Conservation (phyloP, 306 rosid genomes). For the Quillaja saponaria region DNA sequence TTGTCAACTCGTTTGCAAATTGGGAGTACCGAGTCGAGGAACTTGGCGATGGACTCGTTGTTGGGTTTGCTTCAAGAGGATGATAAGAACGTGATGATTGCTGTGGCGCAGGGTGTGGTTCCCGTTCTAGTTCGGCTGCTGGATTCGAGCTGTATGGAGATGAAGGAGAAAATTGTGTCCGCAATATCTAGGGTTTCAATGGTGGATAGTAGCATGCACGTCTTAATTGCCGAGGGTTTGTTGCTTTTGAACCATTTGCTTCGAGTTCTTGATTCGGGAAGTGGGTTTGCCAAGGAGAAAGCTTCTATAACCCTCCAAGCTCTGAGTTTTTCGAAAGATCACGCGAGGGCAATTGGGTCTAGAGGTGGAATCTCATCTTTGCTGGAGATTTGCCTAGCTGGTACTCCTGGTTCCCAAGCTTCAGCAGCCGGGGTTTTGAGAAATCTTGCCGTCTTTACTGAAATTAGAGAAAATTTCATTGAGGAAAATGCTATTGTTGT, state of each 20-base stretch:
- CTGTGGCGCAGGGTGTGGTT: constrained; percentile 89
- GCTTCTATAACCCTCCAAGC: constrained; percentile 74
- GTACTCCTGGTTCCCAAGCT: constrained; percentile 87
- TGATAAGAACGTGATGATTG: constrained; percentile 84
- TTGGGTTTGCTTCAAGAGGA: constrained; percentile 55
- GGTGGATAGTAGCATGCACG: constrained; percentile 66
- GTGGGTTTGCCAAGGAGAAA: constrained; percentile 70
- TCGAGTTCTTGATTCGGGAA: constrained; percentile 76
- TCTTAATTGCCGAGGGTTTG: constrained; percentile 72
- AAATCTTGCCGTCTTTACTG: constrained; percentile 58
- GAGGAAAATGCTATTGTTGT: constrained; percentile 75
- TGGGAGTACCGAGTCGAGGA: constrained; percentile 61
- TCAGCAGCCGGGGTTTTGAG: constrained; percentile 77
- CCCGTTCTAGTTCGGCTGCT: constrained; percentile 73
- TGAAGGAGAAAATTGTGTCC: constrained; percentile 72
- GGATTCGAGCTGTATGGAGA: constrained; percentile 56
- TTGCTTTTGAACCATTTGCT: constrained; percentile 68
- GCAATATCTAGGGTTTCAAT: constrained; percentile 70
- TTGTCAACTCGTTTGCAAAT: constrained; percentile 78
- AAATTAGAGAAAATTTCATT: constrained; percentile 61
- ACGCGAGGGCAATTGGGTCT: constrained; percentile 80
- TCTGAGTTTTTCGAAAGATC: constrained; percentile 63
- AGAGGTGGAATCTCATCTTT: constrained; percentile 90
- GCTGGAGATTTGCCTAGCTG: constrained; percentile 79
- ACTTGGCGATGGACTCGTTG: constrained; percentile 63